Conservation (phyloP, 306 rosid genomes). For the Cicer cuneatum region DNA sequence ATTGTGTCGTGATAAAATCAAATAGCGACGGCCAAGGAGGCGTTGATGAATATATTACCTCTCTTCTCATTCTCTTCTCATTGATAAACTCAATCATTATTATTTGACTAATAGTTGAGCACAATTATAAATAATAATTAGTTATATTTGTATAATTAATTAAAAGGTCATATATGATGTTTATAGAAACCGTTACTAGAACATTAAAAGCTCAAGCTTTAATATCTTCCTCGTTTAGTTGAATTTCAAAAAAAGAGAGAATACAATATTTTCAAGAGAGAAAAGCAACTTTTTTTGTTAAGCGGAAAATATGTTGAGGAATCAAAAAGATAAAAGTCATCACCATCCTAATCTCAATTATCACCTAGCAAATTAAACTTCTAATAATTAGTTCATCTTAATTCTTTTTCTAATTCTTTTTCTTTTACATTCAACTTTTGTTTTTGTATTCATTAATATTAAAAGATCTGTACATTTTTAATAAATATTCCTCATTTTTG, state of each 20-base stretch:
- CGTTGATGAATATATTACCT: too few relatives aligned
- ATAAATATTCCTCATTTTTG: background rate
- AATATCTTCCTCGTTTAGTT: too few relatives aligned
- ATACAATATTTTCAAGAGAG: background rate
- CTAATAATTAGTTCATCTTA: background rate
- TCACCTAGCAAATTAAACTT: background rate
- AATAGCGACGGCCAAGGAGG: too few relatives aligned
- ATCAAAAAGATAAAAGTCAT: background rate
- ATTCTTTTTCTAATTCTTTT: background rate
- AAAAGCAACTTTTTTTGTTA: background rate
- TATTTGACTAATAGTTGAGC: too few relatives aligned
- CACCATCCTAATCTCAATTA: background rate
- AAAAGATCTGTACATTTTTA: background rate
- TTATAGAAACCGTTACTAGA: too few relatives aligned
- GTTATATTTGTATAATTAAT: too few relatives aligned
- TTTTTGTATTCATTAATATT: background rate
- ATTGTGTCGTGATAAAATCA: too few relatives aligned
- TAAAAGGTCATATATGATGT: too few relatives aligned
- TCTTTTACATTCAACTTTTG: background rate
- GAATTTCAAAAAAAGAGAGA: background rate
- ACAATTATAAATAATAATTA: too few relatives aligned
- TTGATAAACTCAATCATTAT: too few relatives aligned
- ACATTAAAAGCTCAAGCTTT: too few relatives aligned
- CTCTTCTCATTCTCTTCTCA: too few relatives aligned
- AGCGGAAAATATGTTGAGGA: background rate